These are phyloP conservation scores for Teunomyces tritomae DNA, from an alignment of 805 yeast genomes.

Conservation along the genomic window DNA sequence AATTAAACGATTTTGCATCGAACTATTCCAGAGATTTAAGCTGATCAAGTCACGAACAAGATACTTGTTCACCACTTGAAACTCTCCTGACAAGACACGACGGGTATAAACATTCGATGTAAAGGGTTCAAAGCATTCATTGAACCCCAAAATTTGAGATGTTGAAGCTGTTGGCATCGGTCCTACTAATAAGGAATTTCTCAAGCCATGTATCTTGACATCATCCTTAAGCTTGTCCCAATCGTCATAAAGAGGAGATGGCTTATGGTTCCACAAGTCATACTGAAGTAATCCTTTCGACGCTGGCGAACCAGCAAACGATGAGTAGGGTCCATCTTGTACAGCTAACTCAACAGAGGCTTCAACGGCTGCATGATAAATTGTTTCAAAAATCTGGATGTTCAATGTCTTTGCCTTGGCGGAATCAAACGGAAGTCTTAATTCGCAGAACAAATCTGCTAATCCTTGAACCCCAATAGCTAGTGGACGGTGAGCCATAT, in stretches of 20 bases:
- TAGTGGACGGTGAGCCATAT: constrained; percentile 83
- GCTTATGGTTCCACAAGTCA: constrained; percentile 82
- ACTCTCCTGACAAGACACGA: constrained; percentile 90
- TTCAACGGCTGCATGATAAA: constrained; percentile 91
- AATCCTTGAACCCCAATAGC: constrained; percentile 99
- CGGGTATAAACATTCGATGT: constrained; percentile 91
- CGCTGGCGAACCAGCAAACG: constrained; percentile 85
- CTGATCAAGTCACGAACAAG: constrained; percentile 77
- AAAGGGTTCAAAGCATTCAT: constrained; percentile 94
- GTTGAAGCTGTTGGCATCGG: constrained; percentile 99
- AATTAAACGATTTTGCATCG: constrained; percentile 74
- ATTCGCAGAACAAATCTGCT: constrained; percentile 80
- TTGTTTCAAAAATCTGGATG: constrained; percentile 88
- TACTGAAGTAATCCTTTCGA: constrained; percentile 81
- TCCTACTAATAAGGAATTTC: constrained; percentile 86
- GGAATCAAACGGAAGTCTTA: constrained; percentile 86
- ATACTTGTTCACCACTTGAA: constrained; percentile 87
- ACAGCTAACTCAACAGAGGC: constrained; percentile 79
- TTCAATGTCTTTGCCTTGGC: constrained; percentile 72
- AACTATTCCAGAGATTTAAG: constrained; percentile 78
- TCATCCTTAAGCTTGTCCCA: constrained; percentile 72
- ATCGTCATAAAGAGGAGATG: constrained; percentile 73
- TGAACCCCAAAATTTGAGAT: constrained; percentile 90
- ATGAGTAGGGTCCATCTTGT: constrained; percentile 64
- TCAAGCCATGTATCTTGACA: constrained; percentile 62